phyloP scores from a whole-genome alignment of 257 asterid species.

The Penstemon davidsonii region DNA sequence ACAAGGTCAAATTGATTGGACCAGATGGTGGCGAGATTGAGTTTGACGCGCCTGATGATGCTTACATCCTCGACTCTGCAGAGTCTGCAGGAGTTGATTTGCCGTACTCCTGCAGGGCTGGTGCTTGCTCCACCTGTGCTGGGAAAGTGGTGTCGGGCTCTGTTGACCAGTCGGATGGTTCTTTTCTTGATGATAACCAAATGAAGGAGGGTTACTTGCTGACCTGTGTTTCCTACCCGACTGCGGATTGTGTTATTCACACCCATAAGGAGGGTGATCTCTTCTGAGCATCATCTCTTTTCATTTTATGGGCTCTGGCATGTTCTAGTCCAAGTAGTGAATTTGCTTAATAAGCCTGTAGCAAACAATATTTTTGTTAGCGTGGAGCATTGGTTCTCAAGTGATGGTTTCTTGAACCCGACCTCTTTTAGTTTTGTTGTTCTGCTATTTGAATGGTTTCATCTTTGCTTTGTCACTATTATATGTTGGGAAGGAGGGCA shows the following conservation, averaged over 20 bases:
- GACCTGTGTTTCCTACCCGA: slow-evolving; percentile 26
- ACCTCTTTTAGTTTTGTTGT: not conserved
- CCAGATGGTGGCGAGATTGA: slow-evolving; percentile 24
- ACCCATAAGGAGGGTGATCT: slow-evolving; percentile 28
- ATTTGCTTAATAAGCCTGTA: not conserved
- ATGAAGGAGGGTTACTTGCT: slow-evolving; percentile 24
- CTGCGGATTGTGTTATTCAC: slow-evolving; percentile 27
- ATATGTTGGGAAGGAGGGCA: no score
- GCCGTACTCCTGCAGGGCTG: slow-evolving; percentile 31
- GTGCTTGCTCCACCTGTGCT: slow-evolving; percentile 31
- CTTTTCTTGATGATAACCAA: slow-evolving; percentile 27
- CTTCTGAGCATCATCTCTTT: slow-evolving; percentile 11
- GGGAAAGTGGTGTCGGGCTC: slow-evolving; percentile 25
- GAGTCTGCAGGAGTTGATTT: slow-evolving; percentile 24
- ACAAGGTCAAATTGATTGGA: slow-evolving; percentile 28
- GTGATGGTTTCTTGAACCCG: not conserved
- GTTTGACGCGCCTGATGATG: slow-evolving; percentile 26
- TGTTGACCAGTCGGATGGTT: slow-evolving; percentile 31
- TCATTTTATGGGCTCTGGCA: not conserved
- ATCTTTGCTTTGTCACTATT: no score
- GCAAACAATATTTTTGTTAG: not conserved
- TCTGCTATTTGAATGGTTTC: not conserved
- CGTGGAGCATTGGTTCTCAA: not conserved
- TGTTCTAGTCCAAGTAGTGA: no score
- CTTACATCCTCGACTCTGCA: slow-evolving; percentile 26